Base-by-base conservation (phyloP, 345 rosid species). In the Carallia brachiata region DNA sequence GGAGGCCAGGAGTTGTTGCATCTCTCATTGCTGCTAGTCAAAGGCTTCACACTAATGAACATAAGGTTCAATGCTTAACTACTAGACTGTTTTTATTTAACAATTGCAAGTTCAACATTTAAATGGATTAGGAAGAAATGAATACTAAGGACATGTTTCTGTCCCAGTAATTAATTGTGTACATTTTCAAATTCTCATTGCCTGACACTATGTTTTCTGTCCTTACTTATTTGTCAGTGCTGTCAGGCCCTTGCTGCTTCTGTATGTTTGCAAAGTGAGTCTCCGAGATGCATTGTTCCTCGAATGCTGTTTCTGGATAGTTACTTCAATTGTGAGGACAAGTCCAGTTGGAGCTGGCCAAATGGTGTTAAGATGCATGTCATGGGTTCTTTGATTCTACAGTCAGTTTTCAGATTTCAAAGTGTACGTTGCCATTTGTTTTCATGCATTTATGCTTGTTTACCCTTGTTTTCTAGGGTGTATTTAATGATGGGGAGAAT, bases 331-430 rank as follows among this genome's bases (percentile, higher is more conserved):
- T 84, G 80, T 74, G 85, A 63, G 31, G 88, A 90, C 67, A 89
- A 70, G 75, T 77, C 91, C 52, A 71, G 63, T 55, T 95, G 99
- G 97, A 86, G 72, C 68, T 92, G 97, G 98, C 83, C 97, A 40
- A 78, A 76, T 52, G 84, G 89, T 70, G 52, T 65, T 60, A 92
- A 72, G 95, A 95, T 92, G 84, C 93, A 92, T 67, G 73, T 84
- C 72, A 79, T 92, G 84, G 99, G 98, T 67, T 92, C 94, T 78
- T 77, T 92, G 73, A 92, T 95, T 76, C 94, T 95, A 66, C 98
- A 95, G 79, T 79, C 86, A 63, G 73, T 95, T 78, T 92, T 95
- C 76, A 88, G 75, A 83, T 88, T 85, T 77, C 85, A 79, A 70
- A 85, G 86, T 79, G 98, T 92, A 90, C 47, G 98, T 71, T 69